Base-by-base conservation (phyloP, 2,329 filamentous ascomycete genomes). In the Cladorrhinum sp. region DNA sequence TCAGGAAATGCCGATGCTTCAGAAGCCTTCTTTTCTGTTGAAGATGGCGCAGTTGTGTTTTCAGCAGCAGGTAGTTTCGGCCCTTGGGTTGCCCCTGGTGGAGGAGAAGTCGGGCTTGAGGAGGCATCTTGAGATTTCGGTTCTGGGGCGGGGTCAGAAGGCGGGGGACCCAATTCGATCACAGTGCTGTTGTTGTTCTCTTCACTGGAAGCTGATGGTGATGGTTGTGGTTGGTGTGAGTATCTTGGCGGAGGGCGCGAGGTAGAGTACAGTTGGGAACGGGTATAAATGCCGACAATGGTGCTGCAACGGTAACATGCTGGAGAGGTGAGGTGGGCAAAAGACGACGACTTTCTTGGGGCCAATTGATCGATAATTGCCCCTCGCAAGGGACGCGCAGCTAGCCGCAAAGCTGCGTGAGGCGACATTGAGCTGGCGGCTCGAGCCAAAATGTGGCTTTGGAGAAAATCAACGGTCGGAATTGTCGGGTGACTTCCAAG, bases 241-340 rank as follows among this genome's bases (percentile, higher is more conserved):
- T 50, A 25, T 55, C 59, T 58, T 25, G 41, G 68, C 1, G 64
- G 67, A 8, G 68, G 66, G 22, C 68, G 69, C 16, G 69, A 59
- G 29, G 64, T 70, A 41, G 75, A 76, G 55, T 68, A 75, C 27
- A 70, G 67, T 2, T 70, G 71, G 5, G 67, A 55, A 16, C 63
- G 68, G 25, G 63, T 23, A 50, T 60, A 59, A 51, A 64, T 62
- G 24, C 50, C 22, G 25, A 55, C 50, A 32, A 38, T 32, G 27
- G 60, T 36, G 59, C 59, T 66, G 60, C 68, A 74, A 51, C 64
- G 69, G 27, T 70, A 67, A 41, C 71, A 74, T 69, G 68, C 66
- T 32, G 70, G 62, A 22, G 59, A 56, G 29, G 38, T 50, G 18
- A 59, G 41, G 20, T 32, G 24, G 36, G 51, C 41, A 16, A 50